phyloP scores from a whole-genome alignment of 148 eudicot genomes.

The Persicaria tinctoria region DNA sequence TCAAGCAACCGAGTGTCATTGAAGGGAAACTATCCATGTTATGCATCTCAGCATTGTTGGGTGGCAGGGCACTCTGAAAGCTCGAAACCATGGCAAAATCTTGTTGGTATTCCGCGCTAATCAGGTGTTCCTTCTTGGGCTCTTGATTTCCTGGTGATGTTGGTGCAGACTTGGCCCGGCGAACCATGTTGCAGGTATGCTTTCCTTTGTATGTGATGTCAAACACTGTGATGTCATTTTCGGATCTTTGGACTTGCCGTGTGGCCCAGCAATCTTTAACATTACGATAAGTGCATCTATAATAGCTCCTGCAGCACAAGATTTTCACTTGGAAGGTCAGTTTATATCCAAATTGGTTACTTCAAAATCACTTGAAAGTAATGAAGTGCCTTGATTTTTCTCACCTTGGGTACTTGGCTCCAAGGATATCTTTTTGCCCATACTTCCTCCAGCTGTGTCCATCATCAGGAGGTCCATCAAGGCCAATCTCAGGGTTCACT shows the following conservation, averaged over 20 bases:
- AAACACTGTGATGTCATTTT: conserved; percentile 25
- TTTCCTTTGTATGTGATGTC: conserved; percentile 41
- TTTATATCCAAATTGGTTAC: neutral
- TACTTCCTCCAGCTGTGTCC: conserved; percentile 95
- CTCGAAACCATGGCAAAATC: conserved; percentile 30
- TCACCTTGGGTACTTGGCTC: conserved; percentile 85
- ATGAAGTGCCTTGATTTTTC: conserved; percentile 12
- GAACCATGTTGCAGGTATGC: conserved; percentile 33
- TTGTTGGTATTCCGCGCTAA: conserved; percentile 23
- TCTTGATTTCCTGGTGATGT: conserved; percentile 25
- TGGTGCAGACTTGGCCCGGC: conserved; percentile 15
- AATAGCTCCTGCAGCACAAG: conserved; percentile 34
- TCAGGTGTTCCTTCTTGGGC: conserved; percentile 23
- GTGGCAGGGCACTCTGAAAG: conserved; percentile 37
- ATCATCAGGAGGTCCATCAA: conserved; percentile 71
- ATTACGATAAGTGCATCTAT: conserved; percentile 40
- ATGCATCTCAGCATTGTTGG: conserved; percentile 22
- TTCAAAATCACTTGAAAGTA: neutral
- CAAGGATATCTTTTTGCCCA: conserved; percentile 94
- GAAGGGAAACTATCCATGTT: conserved; percentile 23
- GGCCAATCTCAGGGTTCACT: conserved; percentile 39
- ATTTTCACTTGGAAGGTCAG: too few species aligned
- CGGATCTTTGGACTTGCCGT: conserved; percentile 46
- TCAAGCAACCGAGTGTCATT: conserved; percentile 21
- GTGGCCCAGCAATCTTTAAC: conserved; percentile 45